These are phyloP conservation scores for Nicotiana undulata DNA, from an alignment of 257 asterid genomes.

Conservation along the genomic window DNA sequence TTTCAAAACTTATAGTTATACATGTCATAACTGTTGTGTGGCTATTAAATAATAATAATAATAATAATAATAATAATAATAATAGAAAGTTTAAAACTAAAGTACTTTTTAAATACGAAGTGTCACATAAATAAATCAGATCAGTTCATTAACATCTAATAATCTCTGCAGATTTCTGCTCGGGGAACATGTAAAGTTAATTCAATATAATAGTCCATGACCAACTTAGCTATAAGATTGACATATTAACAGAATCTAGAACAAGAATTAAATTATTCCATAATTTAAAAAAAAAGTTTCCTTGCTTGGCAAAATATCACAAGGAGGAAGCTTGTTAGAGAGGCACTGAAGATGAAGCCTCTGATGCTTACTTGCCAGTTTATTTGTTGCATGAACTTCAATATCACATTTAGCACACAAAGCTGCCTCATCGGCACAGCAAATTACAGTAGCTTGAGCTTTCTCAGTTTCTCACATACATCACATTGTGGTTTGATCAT, in stretches of 20 bases:
- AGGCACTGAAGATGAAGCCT: slow-evolving; percentile 80
- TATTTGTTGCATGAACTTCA: slow-evolving; percentile 90
- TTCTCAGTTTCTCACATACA: slow-evolving; percentile 95
- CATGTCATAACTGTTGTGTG: too few species aligned
- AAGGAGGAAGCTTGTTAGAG: slow-evolving; percentile 78
- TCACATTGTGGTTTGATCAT: slow-evolving; percentile 32
- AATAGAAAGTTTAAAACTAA: too few species aligned
- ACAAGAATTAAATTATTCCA: not conserved
- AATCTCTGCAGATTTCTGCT: not conserved
- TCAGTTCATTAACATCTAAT: not conserved
- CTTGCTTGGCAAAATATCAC: slow-evolving; percentile 95
- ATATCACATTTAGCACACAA: slow-evolving; percentile 76
- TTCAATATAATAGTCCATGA: not conserved
- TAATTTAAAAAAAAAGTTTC: not conserved
- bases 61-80: too few species aligned
- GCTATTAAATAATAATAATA: too few species aligned
- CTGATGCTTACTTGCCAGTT: slow-evolving; percentile 94
- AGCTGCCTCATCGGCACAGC: slow-evolving; percentile 99
- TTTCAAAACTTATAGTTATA: too few species aligned
- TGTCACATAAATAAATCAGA: not conserved
- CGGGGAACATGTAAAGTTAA: not conserved
- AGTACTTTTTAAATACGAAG: too few species aligned
- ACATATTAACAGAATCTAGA: not conserved
- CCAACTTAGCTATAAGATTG: not conserved
- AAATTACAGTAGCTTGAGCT: slow-evolving; percentile 89